phyloP scores from a whole-genome alignment of 2,329 filamentous ascomycete species.

The Sclerotinia trifoliorum region DNA sequence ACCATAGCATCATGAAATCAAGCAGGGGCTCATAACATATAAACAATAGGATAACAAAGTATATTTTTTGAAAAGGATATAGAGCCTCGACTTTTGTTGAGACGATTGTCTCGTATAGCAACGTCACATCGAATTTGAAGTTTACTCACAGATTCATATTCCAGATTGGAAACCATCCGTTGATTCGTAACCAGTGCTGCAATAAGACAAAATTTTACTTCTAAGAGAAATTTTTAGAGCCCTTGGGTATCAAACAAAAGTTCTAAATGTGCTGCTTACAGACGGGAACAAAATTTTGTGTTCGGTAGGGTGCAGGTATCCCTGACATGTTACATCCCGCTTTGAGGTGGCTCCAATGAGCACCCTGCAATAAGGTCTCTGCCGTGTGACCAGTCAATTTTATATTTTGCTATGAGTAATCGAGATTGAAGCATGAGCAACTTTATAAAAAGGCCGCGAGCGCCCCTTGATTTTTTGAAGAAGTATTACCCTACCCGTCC shows the following conservation, averaged over 20 bases:
- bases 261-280: background rate
- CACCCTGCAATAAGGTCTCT: background rate
- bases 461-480: background rate
- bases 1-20: too few relatives aligned
- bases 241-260: background rate
- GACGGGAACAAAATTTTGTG: background rate
- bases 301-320: background rate
- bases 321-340: background rate
- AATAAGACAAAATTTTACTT: too few relatives aligned
- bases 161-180: too few relatives aligned
- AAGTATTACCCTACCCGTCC: background rate
- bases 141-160: too few relatives aligned
- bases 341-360: slow-evolving; percentile 12
- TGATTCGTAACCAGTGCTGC: too few relatives aligned
- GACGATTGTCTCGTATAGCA: too few relatives aligned
- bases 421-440: background rate
- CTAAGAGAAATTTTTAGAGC: background rate
- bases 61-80: too few relatives aligned
- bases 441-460: too few relatives aligned
- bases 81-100: too few relatives aligned
- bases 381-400: background rate
- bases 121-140: too few relatives aligned
- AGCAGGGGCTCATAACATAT: too few relatives aligned
- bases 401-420: background rate
- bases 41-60: too few relatives aligned